Evolutionary conservation across 306 rosid species (phyloP).

Genomic region (Rosa multiflora): DNA sequence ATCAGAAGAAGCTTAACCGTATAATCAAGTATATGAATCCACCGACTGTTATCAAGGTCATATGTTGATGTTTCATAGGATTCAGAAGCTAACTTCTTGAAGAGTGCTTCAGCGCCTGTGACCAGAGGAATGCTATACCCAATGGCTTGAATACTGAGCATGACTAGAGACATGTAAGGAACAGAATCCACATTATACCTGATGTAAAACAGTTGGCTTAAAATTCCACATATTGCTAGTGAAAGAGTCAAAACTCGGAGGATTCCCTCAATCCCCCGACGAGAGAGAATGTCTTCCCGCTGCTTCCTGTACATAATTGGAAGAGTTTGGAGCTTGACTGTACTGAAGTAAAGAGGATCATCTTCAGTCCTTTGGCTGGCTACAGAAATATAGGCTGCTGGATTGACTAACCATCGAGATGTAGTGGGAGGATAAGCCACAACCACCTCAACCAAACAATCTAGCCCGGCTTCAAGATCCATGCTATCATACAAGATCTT

Average conservation of each 20-base stretch:
- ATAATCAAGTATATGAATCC: conserved; percentile 68
- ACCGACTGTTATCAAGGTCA: conserved; percentile 50
- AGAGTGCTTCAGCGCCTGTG: conserved; percentile 84
- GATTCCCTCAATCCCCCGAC: conserved; percentile 69
- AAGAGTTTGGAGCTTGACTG: conserved; percentile 59
- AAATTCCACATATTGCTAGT: conserved; percentile 61
- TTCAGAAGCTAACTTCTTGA: conserved; percentile 56
- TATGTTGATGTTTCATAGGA: conserved; percentile 43
- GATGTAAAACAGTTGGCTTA: conserved; percentile 70
- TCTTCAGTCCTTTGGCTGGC: conserved; percentile 71
- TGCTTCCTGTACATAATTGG: conserved; percentile 74
- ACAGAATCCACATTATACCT: conserved; percentile 54
- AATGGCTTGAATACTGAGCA: conserved; percentile 81
- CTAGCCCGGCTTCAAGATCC: conserved; percentile 82
- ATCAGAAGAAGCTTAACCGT: conserved; percentile 72
- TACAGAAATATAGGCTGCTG: conserved; percentile 62
- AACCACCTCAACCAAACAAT: conserved; percentile 72
- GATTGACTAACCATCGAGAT: conserved; percentile 73
- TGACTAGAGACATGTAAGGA: conserved; percentile 70
- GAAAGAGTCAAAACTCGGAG: conserved; percentile 82
- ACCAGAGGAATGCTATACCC: conserved; percentile 80
- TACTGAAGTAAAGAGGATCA: conserved; percentile 54
- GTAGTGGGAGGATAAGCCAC: conserved; percentile 85
- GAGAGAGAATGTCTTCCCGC: conserved; percentile 75
- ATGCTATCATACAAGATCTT: conserved; percentile 54